These are phyloP conservation scores for Dalbergia oliveri DNA, from an alignment of 306 rosid species.

Conservation along the genomic window DNA sequence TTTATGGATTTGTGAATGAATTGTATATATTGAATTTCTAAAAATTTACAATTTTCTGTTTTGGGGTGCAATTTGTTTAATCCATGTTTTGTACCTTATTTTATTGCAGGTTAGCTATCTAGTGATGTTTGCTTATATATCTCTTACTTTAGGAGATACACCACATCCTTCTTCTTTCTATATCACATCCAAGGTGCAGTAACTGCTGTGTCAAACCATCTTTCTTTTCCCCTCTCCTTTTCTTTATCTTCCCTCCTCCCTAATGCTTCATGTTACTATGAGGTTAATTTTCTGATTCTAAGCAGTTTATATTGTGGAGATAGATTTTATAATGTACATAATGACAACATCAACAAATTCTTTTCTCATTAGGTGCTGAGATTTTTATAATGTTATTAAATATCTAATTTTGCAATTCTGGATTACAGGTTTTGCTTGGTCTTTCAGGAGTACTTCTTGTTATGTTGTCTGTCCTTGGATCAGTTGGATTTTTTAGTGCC, in stretches of 20 bases:
- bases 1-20: conserved; percentile 34
- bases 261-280: conserved; percentile 6
- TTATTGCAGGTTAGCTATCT: conserved; percentile 93
- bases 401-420: conserved; percentile 42
- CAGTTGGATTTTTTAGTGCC: conserved; percentile 93
- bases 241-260: conserved; percentile 25
- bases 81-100: conserved; percentile 35
- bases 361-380: background rate
- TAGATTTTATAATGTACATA: conserved; percentile 27
- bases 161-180: conserved; percentile 75
- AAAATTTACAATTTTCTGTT: background rate
- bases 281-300: conserved; percentile 19
- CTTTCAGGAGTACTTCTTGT: conserved; percentile 93
- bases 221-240: conserved; percentile 3
- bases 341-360: background rate
- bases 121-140: conserved; percentile 97
- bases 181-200: conserved; percentile 89
- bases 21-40: conserved; percentile 26
- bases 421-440: conserved; percentile 87
- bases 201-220: conserved; percentile 16
- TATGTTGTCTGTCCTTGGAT: conserved; percentile 94
- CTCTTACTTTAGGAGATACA: conserved; percentile 94
- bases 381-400: conserved; percentile 29
- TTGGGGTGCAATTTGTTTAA: conserved; percentile 31
- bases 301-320: conserved; percentile 18